A percentile compares a stretch with the other conserved stretches of the same genome.
These are phyloP conservation scores for Cryptococcus neoformans DNA, from an alignment of 1,284 basidiomycete genomes.

Conservation along the genomic window DNA sequence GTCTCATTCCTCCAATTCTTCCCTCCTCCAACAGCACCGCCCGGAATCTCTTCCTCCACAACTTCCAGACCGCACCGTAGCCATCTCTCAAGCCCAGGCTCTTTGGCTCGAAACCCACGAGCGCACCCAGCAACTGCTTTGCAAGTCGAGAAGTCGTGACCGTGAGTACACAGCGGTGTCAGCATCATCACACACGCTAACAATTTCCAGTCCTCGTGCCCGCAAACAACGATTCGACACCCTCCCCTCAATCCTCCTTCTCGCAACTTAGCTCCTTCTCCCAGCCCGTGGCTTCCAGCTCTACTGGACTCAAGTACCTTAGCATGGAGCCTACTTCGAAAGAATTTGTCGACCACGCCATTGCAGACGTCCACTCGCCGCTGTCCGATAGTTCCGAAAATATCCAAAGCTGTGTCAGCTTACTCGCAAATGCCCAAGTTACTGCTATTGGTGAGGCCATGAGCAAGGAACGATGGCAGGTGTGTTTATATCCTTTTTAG, in stretches of 20 bases:
- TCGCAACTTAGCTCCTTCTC: slow-evolving; percentile 6
- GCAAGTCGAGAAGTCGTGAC: slow-evolving; percentile 5
- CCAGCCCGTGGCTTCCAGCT: slow-evolving; percentile 23
- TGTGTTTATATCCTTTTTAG: slow-evolving; percentile 12
- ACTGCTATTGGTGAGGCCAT: slow-evolving; percentile 22
- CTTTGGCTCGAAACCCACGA: slow-evolving; percentile 21
- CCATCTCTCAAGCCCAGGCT: slow-evolving; percentile 6
- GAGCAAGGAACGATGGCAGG: slow-evolving; percentile 31
- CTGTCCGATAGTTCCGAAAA: slow-evolving; percentile 4
- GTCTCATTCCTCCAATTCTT: slow-evolving; percentile 29
- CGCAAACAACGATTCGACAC: slow-evolving; percentile 2
- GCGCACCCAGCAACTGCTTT: slow-evolving; percentile 13
- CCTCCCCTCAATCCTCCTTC: background rate
- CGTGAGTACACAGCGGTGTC: background rate
- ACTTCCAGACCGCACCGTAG: slow-evolving; percentile 1
- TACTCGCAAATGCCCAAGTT: slow-evolving; percentile 11
- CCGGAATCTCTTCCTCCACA: slow-evolving; percentile 26
- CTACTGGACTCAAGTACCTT: slow-evolving; percentile 20
- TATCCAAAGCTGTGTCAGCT: slow-evolving; percentile 7
- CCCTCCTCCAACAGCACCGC: slow-evolving; percentile 37
- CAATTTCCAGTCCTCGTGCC: background rate
- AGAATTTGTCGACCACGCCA: slow-evolving; percentile 11
- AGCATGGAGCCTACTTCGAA: slow-evolving; percentile 18
- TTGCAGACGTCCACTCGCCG: slow-evolving; percentile 8
- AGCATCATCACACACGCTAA: background rate